These are phyloP conservation scores for Trichosanthes truncata DNA, from an alignment of 306 rosid species.

Conservation along the genomic window DNA sequence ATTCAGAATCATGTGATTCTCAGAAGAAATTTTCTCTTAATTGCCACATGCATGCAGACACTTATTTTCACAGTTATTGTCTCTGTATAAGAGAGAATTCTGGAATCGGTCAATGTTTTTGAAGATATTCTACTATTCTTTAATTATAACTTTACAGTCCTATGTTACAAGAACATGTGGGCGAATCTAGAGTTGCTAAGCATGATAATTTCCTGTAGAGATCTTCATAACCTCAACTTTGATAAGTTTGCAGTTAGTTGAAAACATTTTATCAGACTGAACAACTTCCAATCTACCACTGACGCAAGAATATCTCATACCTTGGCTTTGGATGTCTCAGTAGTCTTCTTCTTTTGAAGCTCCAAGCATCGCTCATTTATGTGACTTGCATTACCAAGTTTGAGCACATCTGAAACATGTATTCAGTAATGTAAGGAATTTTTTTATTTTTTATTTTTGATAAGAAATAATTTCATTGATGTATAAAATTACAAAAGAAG, in stretches of 20 bases:
- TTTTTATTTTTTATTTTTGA: too few species aligned
- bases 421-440: slow-evolving; percentile 12
- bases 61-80: neutral
- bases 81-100: neutral
- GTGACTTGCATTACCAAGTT: slow-evolving; percentile 53
- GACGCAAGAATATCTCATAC: slow-evolving; percentile 17
- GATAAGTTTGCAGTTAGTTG: neutral
- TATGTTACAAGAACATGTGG: neutral
- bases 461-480: too few species aligned
- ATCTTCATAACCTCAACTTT: neutral
- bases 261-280: neutral
- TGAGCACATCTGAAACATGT: slow-evolving; percentile 46
- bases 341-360: slow-evolving; percentile 71
- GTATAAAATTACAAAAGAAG: too few species aligned
- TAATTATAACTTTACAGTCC: neutral
- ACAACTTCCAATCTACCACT: neutral
- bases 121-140: neutral
- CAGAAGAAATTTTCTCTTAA: neutral
- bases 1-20: neutral
- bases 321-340: slow-evolving; percentile 53
- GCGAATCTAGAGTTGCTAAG: neutral
- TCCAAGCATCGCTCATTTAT: slow-evolving; percentile 84
- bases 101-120: neutral
- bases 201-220: neutral
- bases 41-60: neutral